Conservation (phyloP, 345 rosid species). For the Citrus trifoliata region DNA sequence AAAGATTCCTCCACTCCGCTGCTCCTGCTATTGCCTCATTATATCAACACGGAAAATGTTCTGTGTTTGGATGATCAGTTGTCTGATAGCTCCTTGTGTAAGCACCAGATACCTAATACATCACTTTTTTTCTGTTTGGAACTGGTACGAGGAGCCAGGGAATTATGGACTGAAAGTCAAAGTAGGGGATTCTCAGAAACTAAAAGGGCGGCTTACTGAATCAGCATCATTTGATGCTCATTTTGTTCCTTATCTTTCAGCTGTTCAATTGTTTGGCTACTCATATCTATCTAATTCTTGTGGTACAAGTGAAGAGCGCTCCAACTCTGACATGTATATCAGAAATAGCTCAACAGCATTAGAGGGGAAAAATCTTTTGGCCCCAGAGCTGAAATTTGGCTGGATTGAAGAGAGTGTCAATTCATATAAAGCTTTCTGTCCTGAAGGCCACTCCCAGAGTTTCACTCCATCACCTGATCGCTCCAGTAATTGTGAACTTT, state of each 20-base stretch:
- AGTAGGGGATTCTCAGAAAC: conserved; percentile 7
- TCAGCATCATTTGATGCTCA: conserved; percentile 18
- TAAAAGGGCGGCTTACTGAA: background rate
- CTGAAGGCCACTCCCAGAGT: background rate
- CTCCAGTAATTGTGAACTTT: conserved; percentile 19
- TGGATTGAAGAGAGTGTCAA: background rate
- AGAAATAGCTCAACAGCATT: background rate
- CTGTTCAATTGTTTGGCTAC: conserved; percentile 24
- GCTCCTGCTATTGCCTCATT: conserved; percentile 18
- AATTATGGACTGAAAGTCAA: conserved; percentile 26
- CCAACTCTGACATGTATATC: background rate
- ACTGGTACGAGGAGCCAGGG: conserved; percentile 29
- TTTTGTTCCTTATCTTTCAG: conserved; percentile 33
- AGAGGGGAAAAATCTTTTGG: background rate
- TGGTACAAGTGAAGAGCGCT: background rate
- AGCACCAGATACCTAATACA: conserved; percentile 12
- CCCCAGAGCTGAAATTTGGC: background rate
- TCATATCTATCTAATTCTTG: conserved; percentile 6
- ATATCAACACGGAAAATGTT: background rate
- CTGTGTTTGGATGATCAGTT: conserved; percentile 1
- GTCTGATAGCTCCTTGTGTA: conserved; percentile 6
- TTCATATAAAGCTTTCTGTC: background rate
- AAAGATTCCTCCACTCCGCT: conserved; percentile 22
- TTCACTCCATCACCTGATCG: background rate
- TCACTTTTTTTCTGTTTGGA: conserved; percentile 28